These are phyloP conservation scores for Pyrus betulifolia DNA, from an alignment of 306 rosid species.

Conservation along the genomic window DNA sequence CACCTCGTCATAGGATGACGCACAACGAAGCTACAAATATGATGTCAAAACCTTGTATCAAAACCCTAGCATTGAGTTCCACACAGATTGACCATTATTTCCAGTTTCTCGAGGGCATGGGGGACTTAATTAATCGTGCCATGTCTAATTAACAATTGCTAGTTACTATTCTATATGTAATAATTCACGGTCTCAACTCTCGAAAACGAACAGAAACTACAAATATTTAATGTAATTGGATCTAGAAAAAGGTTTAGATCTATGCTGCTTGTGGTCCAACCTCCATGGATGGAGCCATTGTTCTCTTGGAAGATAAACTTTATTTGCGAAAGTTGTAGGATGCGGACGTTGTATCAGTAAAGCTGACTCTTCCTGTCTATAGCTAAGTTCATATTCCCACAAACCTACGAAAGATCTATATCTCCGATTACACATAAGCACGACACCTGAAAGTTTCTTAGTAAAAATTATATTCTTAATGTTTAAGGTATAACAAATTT, in stretches of 20 bases:
- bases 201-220: neutral
- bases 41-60: neutral
- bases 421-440: too few species aligned
- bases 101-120: neutral
- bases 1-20: neutral
- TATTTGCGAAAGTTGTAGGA: neutral
- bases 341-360: neutral
- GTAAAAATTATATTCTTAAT: too few species aligned
- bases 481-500: too few species aligned
- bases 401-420: too few species aligned
- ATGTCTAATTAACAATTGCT: neutral
- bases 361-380: neutral
- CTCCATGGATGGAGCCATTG: too few species aligned
- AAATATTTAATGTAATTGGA: neutral
- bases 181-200: neutral
- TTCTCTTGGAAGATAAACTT: neutral
- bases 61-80: neutral
- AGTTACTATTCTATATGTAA: neutral
- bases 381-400: too few species aligned
- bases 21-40: neutral
- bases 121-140: neutral
- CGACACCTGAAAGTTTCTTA: rapidly evolving
- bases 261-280: neutral
- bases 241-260: neutral
- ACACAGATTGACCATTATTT: too few species aligned